Percentiles rank a stretch among this genome's conserved stretches.
These are phyloP conservation scores for Zygoascus tannicola DNA, from an alignment of 805 yeast genomes.

Conservation along the genomic window DNA sequence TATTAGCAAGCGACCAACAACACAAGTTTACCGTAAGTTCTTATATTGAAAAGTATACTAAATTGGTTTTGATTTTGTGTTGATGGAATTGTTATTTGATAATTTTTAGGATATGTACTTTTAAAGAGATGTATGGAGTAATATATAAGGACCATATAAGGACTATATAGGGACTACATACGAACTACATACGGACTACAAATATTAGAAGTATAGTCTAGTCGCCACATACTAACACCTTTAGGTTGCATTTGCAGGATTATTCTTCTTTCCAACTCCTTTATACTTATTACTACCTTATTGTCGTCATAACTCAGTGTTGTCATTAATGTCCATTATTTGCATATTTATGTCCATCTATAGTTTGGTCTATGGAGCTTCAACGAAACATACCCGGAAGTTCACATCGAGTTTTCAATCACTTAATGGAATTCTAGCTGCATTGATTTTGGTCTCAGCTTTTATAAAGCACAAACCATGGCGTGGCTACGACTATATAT, in stretches of 20 bases:
- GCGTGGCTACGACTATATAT: conserved; percentile 23
- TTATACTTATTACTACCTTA: conserved; percentile 21
- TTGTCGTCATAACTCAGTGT: conserved; percentile 20
- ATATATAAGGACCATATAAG: too few species aligned
- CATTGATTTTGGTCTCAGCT: conserved; percentile 17
- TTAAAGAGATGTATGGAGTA: too few species aligned
- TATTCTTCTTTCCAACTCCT: conserved; percentile 27
- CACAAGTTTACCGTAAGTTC: conserved; percentile 14
- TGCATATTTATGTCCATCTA: conserved; percentile 20
- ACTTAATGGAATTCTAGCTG: conserved; percentile 16
- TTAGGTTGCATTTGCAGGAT: conserved; percentile 20
- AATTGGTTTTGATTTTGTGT: too few species aligned
- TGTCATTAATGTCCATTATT: conserved; percentile 23
- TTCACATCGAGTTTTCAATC: not conserved
- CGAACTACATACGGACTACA: too few species aligned
- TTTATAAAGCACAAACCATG: conserved; percentile 20
- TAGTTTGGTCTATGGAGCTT: conserved; percentile 12
- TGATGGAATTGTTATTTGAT: too few species aligned
- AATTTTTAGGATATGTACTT: too few species aligned
- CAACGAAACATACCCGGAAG: not conserved
- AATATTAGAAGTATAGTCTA: too few species aligned
- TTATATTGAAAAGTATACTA: too few species aligned
- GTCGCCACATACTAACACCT: too few species aligned
- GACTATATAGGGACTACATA: too few species aligned
- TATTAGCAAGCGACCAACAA: conserved; percentile 19